phyloP scores from a whole-genome alignment of 192 early-diverging fungal species.

The Entomortierella chlamydospora region DNA sequence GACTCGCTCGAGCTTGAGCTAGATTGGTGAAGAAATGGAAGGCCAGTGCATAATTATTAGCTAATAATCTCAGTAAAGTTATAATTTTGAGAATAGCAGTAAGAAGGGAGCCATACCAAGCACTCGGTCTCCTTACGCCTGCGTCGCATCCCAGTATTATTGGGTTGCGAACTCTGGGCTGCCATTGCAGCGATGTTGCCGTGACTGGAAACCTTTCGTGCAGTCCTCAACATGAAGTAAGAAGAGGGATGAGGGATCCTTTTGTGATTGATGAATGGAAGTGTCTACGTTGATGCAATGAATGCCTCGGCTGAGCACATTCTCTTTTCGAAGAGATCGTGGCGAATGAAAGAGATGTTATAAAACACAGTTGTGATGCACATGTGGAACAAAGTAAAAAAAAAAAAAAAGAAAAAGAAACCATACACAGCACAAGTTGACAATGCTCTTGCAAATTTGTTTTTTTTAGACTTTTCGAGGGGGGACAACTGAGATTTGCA shows the following conservation, averaged over 20 bases:
- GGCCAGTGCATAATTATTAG: not conserved
- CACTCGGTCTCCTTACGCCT: constrained; percentile 38
- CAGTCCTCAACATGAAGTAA: constrained; percentile 1
- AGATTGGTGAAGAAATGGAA: not conserved
- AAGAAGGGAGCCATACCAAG: constrained; percentile 9
- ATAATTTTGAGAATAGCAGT: not conserved
- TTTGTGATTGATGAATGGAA: too few relatives aligned
- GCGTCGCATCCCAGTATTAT: constrained; percentile 43
- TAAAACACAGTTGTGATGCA: too few relatives aligned
- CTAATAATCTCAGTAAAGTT: not conserved
- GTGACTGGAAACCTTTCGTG: not conserved
- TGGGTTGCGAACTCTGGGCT: not conserved
- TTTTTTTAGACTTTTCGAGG: too few relatives aligned
- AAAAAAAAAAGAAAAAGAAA: too few relatives aligned
- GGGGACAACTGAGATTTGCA: too few relatives aligned
- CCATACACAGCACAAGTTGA: too few relatives aligned
- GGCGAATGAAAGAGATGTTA: too few relatives aligned
- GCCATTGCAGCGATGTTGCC: constrained; percentile 2
- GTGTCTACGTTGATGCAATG: too few relatives aligned
- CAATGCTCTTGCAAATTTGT: too few relatives aligned
- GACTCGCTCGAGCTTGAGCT: constrained; percentile 75
- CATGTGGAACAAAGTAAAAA: too few relatives aligned
- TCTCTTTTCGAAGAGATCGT: too few relatives aligned
- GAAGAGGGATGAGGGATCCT: not conserved
- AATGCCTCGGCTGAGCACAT: too few relatives aligned